phyloP scores from a whole-genome alignment of 352 stramenopile species.

The Globisporangium paroecandrum region DNA sequence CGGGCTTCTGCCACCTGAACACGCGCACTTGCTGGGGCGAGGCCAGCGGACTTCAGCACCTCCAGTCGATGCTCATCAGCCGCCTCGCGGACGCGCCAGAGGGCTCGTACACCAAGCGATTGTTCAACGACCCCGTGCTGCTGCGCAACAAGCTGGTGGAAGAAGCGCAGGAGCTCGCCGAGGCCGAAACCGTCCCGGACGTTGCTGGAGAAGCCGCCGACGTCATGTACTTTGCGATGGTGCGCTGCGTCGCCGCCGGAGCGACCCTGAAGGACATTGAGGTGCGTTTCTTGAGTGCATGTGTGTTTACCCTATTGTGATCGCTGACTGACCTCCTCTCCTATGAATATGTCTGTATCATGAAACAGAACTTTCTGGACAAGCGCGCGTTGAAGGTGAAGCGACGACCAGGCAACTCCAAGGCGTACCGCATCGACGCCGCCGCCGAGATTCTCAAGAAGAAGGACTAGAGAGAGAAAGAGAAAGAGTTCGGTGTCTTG shows the following conservation, averaged over 20 bases:
- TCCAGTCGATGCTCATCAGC: constrained; percentile 88
- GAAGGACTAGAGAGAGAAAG: constrained; percentile 24
- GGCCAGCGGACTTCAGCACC: constrained; percentile 77
- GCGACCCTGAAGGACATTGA: constrained; percentile 92
- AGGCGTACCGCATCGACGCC: constrained; percentile 82
- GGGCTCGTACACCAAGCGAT: constrained; percentile 95
- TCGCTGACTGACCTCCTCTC: background rate
- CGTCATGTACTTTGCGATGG: constrained; percentile 97
- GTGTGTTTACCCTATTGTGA: background rate
- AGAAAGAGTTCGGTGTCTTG: background rate
- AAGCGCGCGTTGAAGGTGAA: constrained; percentile 92
- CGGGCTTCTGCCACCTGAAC: constrained; percentile 83
- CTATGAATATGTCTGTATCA: background rate
- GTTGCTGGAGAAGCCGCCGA: constrained; percentile 94
- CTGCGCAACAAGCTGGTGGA: constrained; percentile 96
- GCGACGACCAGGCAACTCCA: constrained; percentile 83
- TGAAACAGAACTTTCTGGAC: constrained; percentile 82
- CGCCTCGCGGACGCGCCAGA: constrained; percentile 83
- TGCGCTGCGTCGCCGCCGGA: constrained; percentile 87
- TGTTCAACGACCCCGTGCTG: constrained; percentile 92
- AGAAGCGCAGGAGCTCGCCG: constrained; percentile 92
- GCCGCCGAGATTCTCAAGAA: constrained; percentile 67
- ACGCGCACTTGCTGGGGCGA: constrained; percentile 94
- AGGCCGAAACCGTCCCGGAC: constrained; percentile 82
- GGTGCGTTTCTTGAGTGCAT: constrained; percentile 24